Percentiles rank a stretch among this genome's conserved stretches.
These are phyloP conservation scores for Microcos paniculata DNA, from an alignment of 345 rosid genomes.

Conservation along the genomic window DNA sequence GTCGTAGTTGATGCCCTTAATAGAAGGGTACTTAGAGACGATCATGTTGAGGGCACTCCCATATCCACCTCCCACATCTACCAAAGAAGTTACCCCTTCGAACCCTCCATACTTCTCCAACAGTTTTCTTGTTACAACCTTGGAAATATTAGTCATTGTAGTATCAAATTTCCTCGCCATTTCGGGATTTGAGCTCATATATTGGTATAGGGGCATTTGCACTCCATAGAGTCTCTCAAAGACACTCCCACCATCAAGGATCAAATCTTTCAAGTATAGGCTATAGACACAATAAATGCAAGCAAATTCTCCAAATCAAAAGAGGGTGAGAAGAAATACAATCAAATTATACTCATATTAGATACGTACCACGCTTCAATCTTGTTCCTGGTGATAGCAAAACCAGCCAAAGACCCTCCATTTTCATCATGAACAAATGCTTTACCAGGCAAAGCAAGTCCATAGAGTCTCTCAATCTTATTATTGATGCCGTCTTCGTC, in stretches of 20 bases:
- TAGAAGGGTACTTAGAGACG: slow-evolving; percentile 38
- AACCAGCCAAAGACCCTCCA: slow-evolving; percentile 3
- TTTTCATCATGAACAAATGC: slow-evolving; percentile 21
- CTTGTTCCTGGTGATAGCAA: neutral
- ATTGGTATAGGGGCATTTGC: slow-evolving; percentile 26
- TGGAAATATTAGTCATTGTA: slow-evolving; percentile 25
- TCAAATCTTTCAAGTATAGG: slow-evolving; percentile 27
- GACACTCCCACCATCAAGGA: slow-evolving; percentile 36
- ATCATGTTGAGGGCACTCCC: slow-evolving; percentile 27
- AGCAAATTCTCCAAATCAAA: neutral
- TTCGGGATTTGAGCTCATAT: slow-evolving; percentile 13
- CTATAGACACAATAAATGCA: slow-evolving; percentile 4
- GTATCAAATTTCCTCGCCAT: slow-evolving; percentile 13
- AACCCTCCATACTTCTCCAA: slow-evolving; percentile 37
- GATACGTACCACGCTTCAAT: neutral
- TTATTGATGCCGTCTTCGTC: neutral
- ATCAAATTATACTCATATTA: neutral
- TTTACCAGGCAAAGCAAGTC: slow-evolving; percentile 25
- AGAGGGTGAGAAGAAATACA: neutral
- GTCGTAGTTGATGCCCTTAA: slow-evolving; percentile 51
- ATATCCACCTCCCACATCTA: slow-evolving; percentile 42
- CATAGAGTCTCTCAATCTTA: slow-evolving; percentile 25
- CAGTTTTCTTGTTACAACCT: slow-evolving; percentile 22
- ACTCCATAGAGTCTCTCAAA: slow-evolving; percentile 36
- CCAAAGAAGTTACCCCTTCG: slow-evolving; percentile 20